Percentiles rank a stretch among this genome's conserved stretches.
phyloP scores from a whole-genome alignment of 2,329 filamentous ascomycete genomes.

The Xenosphaeropsis pyriputrescens region DNA sequence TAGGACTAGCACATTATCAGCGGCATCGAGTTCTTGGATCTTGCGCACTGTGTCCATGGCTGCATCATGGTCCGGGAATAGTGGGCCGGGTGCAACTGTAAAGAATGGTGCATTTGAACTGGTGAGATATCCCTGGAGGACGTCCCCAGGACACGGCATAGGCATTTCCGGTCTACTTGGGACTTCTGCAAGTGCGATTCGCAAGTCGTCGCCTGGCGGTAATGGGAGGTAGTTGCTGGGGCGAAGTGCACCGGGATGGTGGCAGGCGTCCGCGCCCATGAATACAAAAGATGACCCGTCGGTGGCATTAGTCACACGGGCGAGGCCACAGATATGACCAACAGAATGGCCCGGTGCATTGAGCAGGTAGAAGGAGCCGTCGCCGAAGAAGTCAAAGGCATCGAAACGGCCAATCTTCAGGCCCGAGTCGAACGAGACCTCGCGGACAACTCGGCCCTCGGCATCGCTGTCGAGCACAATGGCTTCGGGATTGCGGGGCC shows the following conservation, averaged over 20 bases:
- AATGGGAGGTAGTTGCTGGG: constrained; percentile 25
- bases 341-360: constrained; percentile 35
- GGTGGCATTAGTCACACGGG: constrained; percentile 21
- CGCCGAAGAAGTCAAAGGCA: constrained; percentile 35
- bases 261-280: constrained; percentile 32
- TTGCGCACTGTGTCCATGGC: constrained; percentile 27
- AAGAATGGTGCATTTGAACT: constrained; percentile 20
- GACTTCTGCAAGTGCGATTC: too few relatives aligned
- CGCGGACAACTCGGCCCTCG: too few relatives aligned
- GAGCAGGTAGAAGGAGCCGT: constrained; percentile 39
- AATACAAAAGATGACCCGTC: too few relatives aligned
- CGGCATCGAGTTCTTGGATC: constrained; percentile 28
- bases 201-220: constrained; percentile 13
- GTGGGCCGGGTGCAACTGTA: constrained; percentile 6
- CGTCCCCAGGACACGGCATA: constrained; percentile 28
- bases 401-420: constrained; percentile 28
- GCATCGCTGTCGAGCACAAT: too few relatives aligned
- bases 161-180: too few relatives aligned
- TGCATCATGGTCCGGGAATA: constrained; percentile 12
- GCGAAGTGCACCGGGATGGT: constrained; percentile 28
- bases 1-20: constrained; percentile 26
- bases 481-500: too few relatives aligned
- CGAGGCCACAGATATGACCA: constrained; percentile 32
- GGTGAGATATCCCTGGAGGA: constrained; percentile 24
- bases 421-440: too few relatives aligned